phyloP scores from a whole-genome alignment of 2,329 filamentous ascomycete genomes.

The Penicillium sp. region DNA sequence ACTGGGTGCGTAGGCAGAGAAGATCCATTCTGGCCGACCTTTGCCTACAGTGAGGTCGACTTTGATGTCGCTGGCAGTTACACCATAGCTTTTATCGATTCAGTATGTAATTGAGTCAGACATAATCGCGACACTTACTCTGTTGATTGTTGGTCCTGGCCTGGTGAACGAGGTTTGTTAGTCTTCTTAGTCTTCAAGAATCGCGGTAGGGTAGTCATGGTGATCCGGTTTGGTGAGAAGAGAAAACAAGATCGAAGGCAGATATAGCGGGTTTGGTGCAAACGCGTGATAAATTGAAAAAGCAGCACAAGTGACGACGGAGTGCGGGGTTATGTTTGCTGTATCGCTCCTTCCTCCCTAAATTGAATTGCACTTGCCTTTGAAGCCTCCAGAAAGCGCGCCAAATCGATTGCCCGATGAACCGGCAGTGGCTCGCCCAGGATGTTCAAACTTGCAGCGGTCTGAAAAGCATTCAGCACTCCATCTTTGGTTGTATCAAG shows the following conservation, averaged over 20 bases:
- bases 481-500: not conserved
- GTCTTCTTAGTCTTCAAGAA: not conserved
- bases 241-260: not conserved
- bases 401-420: conserved; percentile 56
- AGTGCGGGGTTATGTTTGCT: not conserved
- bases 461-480: conserved; percentile 40
- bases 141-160: conserved; percentile 15
- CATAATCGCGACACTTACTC: conserved; percentile 20
- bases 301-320: not conserved
- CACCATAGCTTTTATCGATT: conserved; percentile 43
- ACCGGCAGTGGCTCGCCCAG: conserved; percentile 36
- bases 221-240: not conserved
- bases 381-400: conserved; percentile 42
- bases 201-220: not conserved
- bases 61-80: conserved; percentile 58
- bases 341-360: not conserved
- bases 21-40: conserved; percentile 75
- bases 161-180: not conserved
- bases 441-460: conserved; percentile 57
- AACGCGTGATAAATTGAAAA: not conserved
- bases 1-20: conserved; percentile 79
- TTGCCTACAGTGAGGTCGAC: conserved; percentile 57
- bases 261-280: not conserved
- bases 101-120: conserved; percentile 13
- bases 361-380: conserved; percentile 31